Base-by-base conservation (phyloP, 768 basidiomycete genomes). In the Tylopilus felleus region DNA sequence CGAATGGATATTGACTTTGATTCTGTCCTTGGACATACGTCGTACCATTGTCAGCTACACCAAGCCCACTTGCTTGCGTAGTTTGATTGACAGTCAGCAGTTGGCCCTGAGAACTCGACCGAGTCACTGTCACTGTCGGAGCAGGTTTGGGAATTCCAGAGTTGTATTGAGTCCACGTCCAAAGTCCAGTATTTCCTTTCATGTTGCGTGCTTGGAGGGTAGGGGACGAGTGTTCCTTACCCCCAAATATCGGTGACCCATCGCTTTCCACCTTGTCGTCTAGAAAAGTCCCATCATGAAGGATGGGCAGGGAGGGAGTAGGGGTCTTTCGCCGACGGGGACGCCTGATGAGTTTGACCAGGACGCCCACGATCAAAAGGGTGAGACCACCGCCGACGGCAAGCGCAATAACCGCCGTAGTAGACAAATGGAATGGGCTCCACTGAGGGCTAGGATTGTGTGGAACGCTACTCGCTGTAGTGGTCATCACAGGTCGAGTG, bases 201-300 rank as follows among this genome's bases (percentile, higher is more conserved):
- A 73, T 73, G 60, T 71, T 60, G 23, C 69, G 64, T 47, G 49
- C 29, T 44, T 59, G 56, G 23, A 58, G 49, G 13, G 57, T 61
- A 27, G 60, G 67, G 1, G 82, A 79, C 3, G 80, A 78, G 33
- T 79, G 69, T 40, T 90, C 87, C 61, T 83, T 83, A 2, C 89
- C 88, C n/a, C 88, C 88, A 60, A 91, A 90, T 33, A 90, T 71
- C 23, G 85, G 86, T 3, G 88, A 89, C 23, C 84, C 84, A 51
- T 84, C 80, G 8, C 73, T 64, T 33, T 74, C 70, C 52, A 71
- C 75, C 44, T 67, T 69, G 38, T 82, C 74, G 39, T 77, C 75
- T 23, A 80, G 78, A 13, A 75, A 66, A 55, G 75, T 78, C 13
- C 70, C 73, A 36, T 86, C 82, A 53, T 85, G 82, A 13, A 86